These are phyloP conservation scores for Populus deltoides DNA, from an alignment of 345 rosid species.

Conservation along the genomic window DNA sequence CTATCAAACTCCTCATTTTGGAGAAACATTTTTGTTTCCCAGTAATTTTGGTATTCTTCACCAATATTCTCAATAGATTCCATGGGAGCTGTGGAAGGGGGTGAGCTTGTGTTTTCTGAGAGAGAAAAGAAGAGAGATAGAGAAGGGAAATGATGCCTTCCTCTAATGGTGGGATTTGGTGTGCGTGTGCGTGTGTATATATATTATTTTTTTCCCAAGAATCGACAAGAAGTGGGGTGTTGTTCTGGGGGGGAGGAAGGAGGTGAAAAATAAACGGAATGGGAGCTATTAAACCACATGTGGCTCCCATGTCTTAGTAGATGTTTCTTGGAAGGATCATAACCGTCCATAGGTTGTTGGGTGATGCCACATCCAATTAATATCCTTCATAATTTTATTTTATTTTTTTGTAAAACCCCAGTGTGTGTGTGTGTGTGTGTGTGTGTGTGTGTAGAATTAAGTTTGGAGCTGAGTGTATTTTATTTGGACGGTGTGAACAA, in stretches of 20 bases:
- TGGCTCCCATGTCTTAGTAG: background rate
- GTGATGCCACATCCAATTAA: background rate
- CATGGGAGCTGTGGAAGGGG: constrained; percentile 1
- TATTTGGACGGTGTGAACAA: background rate
- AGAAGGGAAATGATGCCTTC: background rate
- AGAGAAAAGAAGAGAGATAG: background rate
- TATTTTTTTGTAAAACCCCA: too few species aligned
- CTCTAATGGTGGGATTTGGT: background rate
- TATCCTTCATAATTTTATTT: background rate
- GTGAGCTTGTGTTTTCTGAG: background rate
- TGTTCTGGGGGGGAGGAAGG: background rate
- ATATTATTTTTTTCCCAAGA: background rate
- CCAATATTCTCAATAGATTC: constrained; percentile 37
- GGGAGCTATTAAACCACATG: background rate
- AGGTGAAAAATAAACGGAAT: background rate
- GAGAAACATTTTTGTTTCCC: constrained; percentile 60
- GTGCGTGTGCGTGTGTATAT: too few species aligned
- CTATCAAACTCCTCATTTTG: constrained; percentile 55
- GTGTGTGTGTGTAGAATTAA: too few species aligned
- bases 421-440: too few species aligned
- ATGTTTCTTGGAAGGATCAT: background rate
- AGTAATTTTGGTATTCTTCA: constrained; percentile 54
- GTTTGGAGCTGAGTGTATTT: background rate
- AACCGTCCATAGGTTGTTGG: background rate
- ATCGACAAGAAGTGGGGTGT: background rate